Conservation (phyloP, 2,329 filamentous ascomycete genomes). For the Botryotinia globosa region DNA sequence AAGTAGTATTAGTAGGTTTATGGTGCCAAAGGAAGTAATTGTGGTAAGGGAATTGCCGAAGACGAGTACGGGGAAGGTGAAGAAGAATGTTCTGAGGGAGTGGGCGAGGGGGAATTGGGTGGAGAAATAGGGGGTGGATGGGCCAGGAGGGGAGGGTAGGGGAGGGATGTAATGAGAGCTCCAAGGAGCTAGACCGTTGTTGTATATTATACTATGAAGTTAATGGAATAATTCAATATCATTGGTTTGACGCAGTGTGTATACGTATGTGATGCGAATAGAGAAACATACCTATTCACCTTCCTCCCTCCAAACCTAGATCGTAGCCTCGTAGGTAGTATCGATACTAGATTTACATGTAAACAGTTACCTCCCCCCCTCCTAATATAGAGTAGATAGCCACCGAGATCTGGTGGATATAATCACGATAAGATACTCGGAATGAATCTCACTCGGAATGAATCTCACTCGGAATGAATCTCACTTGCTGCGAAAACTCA, state of each 20-base stretch:
- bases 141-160: not conserved
- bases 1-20: constrained; percentile 83
- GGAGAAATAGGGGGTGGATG: constrained; percentile 22
- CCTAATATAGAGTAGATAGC: too few relatives aligned
- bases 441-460: too few relatives aligned
- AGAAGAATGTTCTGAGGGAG: constrained; percentile 87
- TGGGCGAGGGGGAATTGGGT: constrained; percentile 36
- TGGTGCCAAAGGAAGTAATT: constrained; percentile 73
- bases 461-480: too few relatives aligned
- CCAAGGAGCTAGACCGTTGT: fast-evolving
- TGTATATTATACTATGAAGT: not conserved
- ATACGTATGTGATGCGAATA: too few relatives aligned
- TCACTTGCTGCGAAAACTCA: too few relatives aligned
- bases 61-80: constrained; percentile 93
- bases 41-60: constrained; percentile 88
- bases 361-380: too few relatives aligned
- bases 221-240: not conserved
- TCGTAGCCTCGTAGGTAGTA: too few relatives aligned
- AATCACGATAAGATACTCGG: too few relatives aligned
- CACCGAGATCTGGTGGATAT: too few relatives aligned
- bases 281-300: too few relatives aligned
- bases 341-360: too few relatives aligned
- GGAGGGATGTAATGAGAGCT: not conserved
- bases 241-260: not conserved
- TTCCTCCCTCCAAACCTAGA: too few relatives aligned